Base-by-base conservation (phyloP, 768 basidiomycete species). In the Coprinopsis strossmayeri region DNA sequence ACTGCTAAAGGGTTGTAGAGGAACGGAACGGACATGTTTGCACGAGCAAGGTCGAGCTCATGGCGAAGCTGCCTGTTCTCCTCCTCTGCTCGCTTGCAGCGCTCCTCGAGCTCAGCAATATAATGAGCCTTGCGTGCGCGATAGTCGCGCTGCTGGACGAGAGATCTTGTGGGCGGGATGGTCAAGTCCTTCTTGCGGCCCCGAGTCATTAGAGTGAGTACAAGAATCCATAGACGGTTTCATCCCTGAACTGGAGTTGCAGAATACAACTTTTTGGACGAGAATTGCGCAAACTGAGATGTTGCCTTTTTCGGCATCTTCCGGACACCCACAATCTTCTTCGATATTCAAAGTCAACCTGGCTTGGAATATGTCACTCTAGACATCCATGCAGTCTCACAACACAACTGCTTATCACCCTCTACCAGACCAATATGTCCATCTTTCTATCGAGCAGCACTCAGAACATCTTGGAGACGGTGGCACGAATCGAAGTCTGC, bases 181-280 rank as follows among this genome's bases (percentile, higher is more conserved):
- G 78, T 76, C 30, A 76, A 63, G 64, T 84, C 79, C 62, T 79
- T 81, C 64, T 81, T 80, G 56, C 81, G 77, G 35, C 81, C 81
- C 62, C 81, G 70, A 45, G 80, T 76, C 81, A 84, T 42, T 21
- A 17, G 9, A 17, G 37, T 38, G 21, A 25, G 21, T 11, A 11
- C 21, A 9, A 23, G 9, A 42, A 11, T 23, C 40, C 9, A 18
- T 18, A 18, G 35, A 17, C 35, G 11, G 49, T 48, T 39, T 49
- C 40, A 35, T 34, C 27, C 30, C 15, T n/a, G n/a, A n/a, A 32
- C 30, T 32, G 9, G 30, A 7, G 30, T 49, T 39, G 47, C 48
- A 49, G 50, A 45, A 53, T 56, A 59, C 51, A 57, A 59, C 53
- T 65, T 53, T 58, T 61, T 58, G 55, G 56, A 53, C 60, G 55